Evolutionary conservation across 257 asterid species (phyloP).

Genomic region (Solanum habrochaites): DNA sequence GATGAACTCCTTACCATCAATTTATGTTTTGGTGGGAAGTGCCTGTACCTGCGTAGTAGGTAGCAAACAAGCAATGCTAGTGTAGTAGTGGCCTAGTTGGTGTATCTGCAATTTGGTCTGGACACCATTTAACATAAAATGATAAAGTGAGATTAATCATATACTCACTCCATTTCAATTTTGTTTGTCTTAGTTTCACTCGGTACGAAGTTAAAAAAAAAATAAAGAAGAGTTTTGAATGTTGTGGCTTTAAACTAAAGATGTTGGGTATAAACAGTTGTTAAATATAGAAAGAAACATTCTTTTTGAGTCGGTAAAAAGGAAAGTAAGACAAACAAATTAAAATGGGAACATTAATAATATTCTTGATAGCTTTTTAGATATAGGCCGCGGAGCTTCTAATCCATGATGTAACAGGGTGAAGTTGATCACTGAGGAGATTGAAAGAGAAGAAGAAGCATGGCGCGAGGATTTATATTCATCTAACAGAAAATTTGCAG

Average conservation of each 20-base stretch:
- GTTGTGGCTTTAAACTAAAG: background rate
- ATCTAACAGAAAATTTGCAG: conserved; percentile 92
- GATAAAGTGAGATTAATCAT: background rate
- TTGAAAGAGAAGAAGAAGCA: conserved; percentile 91
- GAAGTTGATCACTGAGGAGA: conserved; percentile 83
- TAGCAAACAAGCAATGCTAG: background rate
- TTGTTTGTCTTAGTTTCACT: background rate
- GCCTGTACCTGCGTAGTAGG: background rate
- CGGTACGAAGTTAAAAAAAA: background rate
- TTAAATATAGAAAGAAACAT: background rate
- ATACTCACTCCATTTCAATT: background rate
- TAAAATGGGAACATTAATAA: background rate
- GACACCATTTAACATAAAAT: background rate
- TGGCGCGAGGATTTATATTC: conserved; percentile 93
- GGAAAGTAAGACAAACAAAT: background rate
- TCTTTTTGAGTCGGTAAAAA: background rate
- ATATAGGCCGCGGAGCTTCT: background rate
- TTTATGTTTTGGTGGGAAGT: background rate
- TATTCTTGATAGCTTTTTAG: background rate
- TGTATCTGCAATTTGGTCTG: background rate
- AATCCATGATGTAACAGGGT: conserved; percentile 47
- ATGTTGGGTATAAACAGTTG: background rate
- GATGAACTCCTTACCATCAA: background rate
- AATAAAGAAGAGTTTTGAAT: background rate
- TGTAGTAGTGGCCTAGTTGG: background rate